phyloP scores from a whole-genome alignment of 2,329 filamentous ascomycete species.

The Alternaria hordeiaustralica region DNA sequence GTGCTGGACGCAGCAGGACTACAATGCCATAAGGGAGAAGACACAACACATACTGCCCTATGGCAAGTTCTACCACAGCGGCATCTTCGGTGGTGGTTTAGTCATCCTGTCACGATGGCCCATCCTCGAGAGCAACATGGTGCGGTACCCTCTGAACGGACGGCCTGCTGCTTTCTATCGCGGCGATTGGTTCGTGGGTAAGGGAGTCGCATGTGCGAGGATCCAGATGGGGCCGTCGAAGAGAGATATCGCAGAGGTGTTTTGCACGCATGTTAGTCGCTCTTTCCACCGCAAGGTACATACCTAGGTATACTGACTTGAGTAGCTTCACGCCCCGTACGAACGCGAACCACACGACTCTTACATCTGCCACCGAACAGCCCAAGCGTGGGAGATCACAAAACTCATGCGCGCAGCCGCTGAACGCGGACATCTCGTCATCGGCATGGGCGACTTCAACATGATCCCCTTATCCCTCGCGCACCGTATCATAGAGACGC shows the following conservation, averaged over 20 bases:
- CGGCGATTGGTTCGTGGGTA: slow-evolving; percentile 96
- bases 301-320: slow-evolving; percentile 46
- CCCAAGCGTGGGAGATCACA: slow-evolving; percentile 93
- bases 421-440: slow-evolving; percentile 79
- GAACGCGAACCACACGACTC: slow-evolving; percentile 79
- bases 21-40: slow-evolving; percentile 74
- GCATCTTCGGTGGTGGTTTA: slow-evolving; percentile 86
- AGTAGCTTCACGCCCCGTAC: slow-evolving; percentile 80
- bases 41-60: slow-evolving; percentile 80
- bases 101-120: slow-evolving; percentile 92
- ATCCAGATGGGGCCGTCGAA: slow-evolving; percentile 71
- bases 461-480: slow-evolving; percentile 88
- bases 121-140: slow-evolving; percentile 87
- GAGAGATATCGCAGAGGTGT: slow-evolving; percentile 81
- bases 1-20: slow-evolving; percentile 89
- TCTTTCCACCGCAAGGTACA: background rate
- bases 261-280: slow-evolving; percentile 77
- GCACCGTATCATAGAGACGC: slow-evolving; percentile 80
- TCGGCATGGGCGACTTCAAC: slow-evolving; percentile 94
- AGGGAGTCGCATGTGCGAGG: slow-evolving; percentile 84
- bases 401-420: slow-evolving; percentile 85
- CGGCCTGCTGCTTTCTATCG: slow-evolving; percentile 91
- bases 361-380: slow-evolving; percentile 87
- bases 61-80: slow-evolving; percentile 91
- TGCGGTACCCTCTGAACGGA: slow-evolving; percentile 87